Evolutionary conservation across 2,329 filamentous ascomycete species (phyloP).

Genomic region (Aspergillus hiratsukae): DNA sequence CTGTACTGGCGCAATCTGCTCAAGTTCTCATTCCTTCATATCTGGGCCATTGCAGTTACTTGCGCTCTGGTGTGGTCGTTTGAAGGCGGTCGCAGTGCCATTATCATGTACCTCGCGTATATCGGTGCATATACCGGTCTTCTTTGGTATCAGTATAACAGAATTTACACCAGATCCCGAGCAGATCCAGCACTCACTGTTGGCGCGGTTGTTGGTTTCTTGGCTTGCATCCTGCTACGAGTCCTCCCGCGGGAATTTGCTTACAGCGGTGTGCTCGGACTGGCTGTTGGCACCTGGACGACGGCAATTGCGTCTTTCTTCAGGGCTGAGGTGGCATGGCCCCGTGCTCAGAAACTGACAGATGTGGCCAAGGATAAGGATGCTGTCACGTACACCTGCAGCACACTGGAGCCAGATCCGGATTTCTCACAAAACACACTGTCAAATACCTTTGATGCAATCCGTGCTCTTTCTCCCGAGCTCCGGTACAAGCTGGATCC

Average conservation of each 20-base stretch:
- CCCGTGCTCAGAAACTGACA: constrained; percentile 25
- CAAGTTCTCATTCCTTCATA: constrained; percentile 48
- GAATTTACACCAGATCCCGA: constrained; percentile 49
- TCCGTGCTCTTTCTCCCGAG: constrained; percentile 33
- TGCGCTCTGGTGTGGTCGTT: constrained; percentile 51
- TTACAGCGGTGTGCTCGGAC: constrained; percentile 46
- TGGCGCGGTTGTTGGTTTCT: constrained; percentile 44
- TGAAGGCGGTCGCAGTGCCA: constrained; percentile 37
- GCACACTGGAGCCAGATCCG: constrained; percentile 18
- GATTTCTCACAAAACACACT: constrained; percentile 9
- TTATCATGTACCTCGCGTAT: constrained; percentile 49
- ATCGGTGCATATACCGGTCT: constrained; percentile 50
- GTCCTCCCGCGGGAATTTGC: constrained; percentile 33
- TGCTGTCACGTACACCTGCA: constrained; percentile 36
- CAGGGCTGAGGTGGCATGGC: constrained; percentile 45
- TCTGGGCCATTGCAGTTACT: constrained; percentile 49
- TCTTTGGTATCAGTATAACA: constrained; percentile 51
- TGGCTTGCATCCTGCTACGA: constrained; percentile 45
- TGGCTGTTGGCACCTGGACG: constrained; percentile 50
- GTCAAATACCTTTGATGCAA: constrained; percentile 8
- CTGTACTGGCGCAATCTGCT: constrained; percentile 50
- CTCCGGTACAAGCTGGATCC: constrained; percentile 38
- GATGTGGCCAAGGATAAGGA: constrained; percentile 39
- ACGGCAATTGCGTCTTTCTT: constrained; percentile 47
- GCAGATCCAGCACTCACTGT: constrained; percentile 46